Evolutionary conservation across 106 monocot genomes (phyloP).

Genomic region (Triglochin maritima): DNA sequence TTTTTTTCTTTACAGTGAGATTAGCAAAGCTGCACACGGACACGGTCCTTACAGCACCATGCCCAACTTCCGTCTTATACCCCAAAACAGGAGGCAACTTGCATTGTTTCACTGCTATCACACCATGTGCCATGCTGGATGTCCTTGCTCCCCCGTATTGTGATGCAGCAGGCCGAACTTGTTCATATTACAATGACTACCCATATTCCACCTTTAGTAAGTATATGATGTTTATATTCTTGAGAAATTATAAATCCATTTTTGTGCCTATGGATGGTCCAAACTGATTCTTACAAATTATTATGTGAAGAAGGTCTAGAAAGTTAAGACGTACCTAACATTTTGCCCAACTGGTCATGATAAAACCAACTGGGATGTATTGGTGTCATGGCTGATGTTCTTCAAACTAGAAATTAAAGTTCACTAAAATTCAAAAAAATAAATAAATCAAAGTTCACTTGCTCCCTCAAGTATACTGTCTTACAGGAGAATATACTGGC

Average conservation of each 20-base stretch:
- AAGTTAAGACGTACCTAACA: background rate
- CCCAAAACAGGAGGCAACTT: slow-evolving; percentile 89
- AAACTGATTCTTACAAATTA: background rate
- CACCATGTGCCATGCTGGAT: slow-evolving; percentile 86
- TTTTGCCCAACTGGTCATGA: background rate
- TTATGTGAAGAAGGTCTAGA: background rate
- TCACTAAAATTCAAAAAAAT: too few species aligned
- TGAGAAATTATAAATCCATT: background rate
- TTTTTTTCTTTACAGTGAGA: slow-evolving; percentile 39
- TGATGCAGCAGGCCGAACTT: slow-evolving; percentile 51
- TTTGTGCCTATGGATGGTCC: background rate
- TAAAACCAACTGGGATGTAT: background rate
- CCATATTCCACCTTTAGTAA: slow-evolving; percentile 77
- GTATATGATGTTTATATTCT: slow-evolving; percentile 7
- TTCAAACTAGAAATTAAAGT: background rate
- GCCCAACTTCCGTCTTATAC: slow-evolving; percentile 67
- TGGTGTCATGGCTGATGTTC: background rate
- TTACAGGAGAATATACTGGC: too few species aligned
- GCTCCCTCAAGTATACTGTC: too few species aligned
- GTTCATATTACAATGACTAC: slow-evolving; percentile 88
- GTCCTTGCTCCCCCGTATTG: slow-evolving; percentile 90
- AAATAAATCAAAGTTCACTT: too few species aligned
- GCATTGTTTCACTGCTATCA: slow-evolving; percentile 89
- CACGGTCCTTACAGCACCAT: slow-evolving; percentile 59
- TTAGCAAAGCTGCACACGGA: slow-evolving; percentile 64